Evolutionary conservation across 768 basidiomycete genomes (phyloP), one percentile per base, ranked within the genome.

Genomic region (Paxillus ammoniavirescens): DNA sequence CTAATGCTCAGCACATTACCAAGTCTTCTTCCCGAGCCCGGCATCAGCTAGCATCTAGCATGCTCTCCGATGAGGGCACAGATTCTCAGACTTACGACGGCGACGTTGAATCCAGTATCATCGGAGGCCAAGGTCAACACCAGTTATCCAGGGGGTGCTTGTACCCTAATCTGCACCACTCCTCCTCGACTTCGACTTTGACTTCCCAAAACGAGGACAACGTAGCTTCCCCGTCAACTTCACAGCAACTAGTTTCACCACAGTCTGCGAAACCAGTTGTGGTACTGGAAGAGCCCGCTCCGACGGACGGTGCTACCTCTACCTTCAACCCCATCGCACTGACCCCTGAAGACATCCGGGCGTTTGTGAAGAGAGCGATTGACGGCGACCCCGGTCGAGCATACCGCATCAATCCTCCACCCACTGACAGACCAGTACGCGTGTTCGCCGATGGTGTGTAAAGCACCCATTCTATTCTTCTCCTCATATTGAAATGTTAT

Each of bases 31-130:
- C 62, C 43, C 54, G 62, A 64, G 56, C 59, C 5, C 76, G 75
- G 56, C 82, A 82, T 63, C 84, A 84, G 47, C 76, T 85, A 12
- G 81, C 81, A 4, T 72, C 75, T 47, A 75, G 75, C 63, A 55
- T 84, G 55, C 68, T 86, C 53, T 84, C 82, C 17, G 87, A 89
- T 60, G 86, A 84, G 40, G 83, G 89, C 50, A 79, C 87, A 8
- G 91, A 93, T 66, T 91, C 88, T 0, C 91, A 91, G 8, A 93
- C 91, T 0, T 93, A 94, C 69, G 92, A 94, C 64, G 92, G 92
- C 52, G 92, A 94, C 70, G 78, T 94, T 52, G 92, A 93, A 67
- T 87, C 84, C 42, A 86, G 83, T 61, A 84, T 85, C 2, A 87
- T 84, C 8, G 82, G 79, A 21, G 77, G 81, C 31, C 70, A 74